Evolutionary conservation across 768 basidiomycete genomes (phyloP).

Genomic region (Kwoniella sp.): DNA sequence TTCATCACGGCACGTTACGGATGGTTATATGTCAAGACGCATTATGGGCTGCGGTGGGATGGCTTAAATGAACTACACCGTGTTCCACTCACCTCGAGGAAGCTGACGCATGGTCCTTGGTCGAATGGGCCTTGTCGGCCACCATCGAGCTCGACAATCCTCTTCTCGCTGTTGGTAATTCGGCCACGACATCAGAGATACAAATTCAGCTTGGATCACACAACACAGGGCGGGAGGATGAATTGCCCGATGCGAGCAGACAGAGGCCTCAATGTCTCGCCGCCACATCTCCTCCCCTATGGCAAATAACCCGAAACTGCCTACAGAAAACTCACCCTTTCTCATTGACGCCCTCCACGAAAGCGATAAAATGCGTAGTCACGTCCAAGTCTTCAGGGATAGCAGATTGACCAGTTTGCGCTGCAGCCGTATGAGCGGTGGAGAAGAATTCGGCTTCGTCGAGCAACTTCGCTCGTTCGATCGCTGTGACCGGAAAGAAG

Average conservation of each 20-base stretch:
- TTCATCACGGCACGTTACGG: not conserved
- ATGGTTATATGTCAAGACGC: no score
- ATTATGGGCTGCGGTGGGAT: not conserved
- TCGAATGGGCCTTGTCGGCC: conserved; percentile 77
- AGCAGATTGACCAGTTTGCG: conserved; percentile 68
- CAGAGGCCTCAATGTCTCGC: no score
- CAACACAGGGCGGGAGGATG: no score
- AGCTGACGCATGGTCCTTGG: conserved; percentile 50
- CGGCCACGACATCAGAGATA: conserved; percentile 12
- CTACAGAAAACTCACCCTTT: conserved; percentile 53
- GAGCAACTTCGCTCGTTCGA: conserved; percentile 73
- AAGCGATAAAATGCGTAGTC: conserved; percentile 83
- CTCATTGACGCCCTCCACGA: conserved; percentile 67
- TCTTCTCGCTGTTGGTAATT: conserved; percentile 48
- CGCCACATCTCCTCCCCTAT: no score
- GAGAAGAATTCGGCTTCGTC: conserved; percentile 76
- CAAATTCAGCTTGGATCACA: not conserved
- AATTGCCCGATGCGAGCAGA: conserved; percentile 3
- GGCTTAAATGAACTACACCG: not conserved
- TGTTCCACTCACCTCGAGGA: conserved; percentile 52
- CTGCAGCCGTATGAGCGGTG: conserved; percentile 72
- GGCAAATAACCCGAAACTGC: not conserved
- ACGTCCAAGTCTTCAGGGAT: conserved; percentile 69
- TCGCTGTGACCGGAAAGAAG: conserved; percentile 19
- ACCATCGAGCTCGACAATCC: conserved; percentile 84